Evolutionary conservation across 805 yeast species (phyloP).

Genomic region (Metschnikowia arizonensis): DNA sequence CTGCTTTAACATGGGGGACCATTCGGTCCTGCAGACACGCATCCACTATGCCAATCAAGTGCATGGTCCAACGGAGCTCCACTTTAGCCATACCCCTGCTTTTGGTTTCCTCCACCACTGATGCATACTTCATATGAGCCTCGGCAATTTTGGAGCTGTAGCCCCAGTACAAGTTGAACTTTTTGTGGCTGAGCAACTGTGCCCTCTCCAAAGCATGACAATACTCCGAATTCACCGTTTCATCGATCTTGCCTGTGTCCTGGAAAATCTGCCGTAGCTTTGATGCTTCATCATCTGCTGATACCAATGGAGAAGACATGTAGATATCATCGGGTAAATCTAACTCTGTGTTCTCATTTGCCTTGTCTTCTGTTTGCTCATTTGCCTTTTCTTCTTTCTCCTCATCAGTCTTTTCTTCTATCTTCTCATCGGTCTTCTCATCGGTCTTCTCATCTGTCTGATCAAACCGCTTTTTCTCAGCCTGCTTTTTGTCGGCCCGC

Average conservation of each 20-base stretch:
- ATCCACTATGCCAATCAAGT: constrained; percentile 12
- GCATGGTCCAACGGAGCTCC: constrained; percentile 17
- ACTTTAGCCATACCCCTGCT: constrained; percentile 16
- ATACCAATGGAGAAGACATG: constrained; percentile 3
- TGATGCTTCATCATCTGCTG: constrained; percentile 7
- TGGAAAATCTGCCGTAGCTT: constrained; percentile 18
- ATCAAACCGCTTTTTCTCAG: too few relatives aligned
- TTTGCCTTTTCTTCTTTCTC: too few relatives aligned
- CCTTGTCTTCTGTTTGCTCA: too few relatives aligned
- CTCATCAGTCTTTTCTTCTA: too few relatives aligned
- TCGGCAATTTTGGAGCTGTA: constrained; percentile 25
- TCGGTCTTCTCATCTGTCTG: too few relatives aligned
- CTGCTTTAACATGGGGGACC: constrained; percentile 22
- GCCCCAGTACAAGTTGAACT: constrained; percentile 35
- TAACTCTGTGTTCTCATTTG: too few relatives aligned
- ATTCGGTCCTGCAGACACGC: constrained; percentile 21
- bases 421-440: too few relatives aligned
- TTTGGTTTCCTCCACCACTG: constrained; percentile 23
- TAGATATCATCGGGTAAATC: constrained; percentile 4
- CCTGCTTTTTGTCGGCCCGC: too few relatives aligned
- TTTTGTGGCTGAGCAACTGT: constrained; percentile 22
- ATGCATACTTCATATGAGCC: constrained; percentile 25
- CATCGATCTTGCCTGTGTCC: constrained; percentile 32
- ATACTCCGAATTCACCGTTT: constrained; percentile 25
- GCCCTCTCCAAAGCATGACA: constrained; percentile 29